Conservation (phyloP, 805 yeast genomes). For the Myxozyma kluyveri region DNA sequence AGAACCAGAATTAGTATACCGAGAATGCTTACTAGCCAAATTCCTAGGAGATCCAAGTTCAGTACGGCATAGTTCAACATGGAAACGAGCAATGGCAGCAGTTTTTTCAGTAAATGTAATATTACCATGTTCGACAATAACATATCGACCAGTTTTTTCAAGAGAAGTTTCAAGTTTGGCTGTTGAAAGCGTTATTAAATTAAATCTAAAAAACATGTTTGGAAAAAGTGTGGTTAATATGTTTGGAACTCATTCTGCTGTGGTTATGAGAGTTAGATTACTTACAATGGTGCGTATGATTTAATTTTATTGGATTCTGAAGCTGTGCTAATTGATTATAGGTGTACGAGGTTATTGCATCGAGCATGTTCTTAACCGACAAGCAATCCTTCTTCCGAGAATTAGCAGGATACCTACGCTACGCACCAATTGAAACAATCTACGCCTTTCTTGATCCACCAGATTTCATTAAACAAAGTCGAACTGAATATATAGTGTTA, state of each 20-base stretch:
- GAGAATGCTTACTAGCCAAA: constrained; percentile 1
- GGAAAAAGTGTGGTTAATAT: background rate
- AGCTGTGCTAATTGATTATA: too few relatives aligned
- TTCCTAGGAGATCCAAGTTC: constrained; percentile 6
- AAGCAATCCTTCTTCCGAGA: constrained; percentile 13
- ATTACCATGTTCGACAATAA: background rate
- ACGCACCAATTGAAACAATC: constrained; percentile 6
- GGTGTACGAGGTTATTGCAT: constrained; percentile 11
- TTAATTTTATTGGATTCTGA: too few relatives aligned
- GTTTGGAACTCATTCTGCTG: constrained; percentile 10
- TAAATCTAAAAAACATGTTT: background rate
- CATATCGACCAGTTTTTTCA: background rate
- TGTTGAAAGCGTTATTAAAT: background rate
- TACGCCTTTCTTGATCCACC: constrained; percentile 18
- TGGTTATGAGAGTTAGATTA: constrained; percentile 7
- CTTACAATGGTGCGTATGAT: too few relatives aligned
- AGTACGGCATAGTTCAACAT: constrained; percentile 2
- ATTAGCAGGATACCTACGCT: constrained; percentile 11
- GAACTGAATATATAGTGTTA: constrained; percentile 4
- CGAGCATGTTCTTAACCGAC: constrained; percentile 6
- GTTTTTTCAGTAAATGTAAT: constrained; percentile 10
- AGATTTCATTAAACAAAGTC: constrained; percentile 1
- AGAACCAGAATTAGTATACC: background rate
- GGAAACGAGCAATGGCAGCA: constrained; percentile 22
- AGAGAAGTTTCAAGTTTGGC: constrained; percentile 12